Evolutionary conservation across 2,329 filamentous ascomycete species (phyloP), one percentile per base, ranked within the genome.

Genomic region (Penicillium digitatum): DNA sequence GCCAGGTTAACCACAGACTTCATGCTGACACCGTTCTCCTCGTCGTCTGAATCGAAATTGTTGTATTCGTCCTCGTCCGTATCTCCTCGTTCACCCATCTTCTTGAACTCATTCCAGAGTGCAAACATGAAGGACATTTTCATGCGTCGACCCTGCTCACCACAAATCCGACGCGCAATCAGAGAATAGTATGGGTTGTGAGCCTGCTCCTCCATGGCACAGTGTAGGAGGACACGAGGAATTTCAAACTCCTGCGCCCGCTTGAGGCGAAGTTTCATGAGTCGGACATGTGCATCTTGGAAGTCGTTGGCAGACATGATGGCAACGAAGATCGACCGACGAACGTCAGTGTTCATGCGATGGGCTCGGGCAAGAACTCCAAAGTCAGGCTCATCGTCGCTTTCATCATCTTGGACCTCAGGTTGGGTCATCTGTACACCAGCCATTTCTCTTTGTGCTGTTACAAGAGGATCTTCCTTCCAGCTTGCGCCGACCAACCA

Each of bases 401-500:
- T 69, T 39, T 72, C 67, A 16, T 70, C 61, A 8, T 59, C 62
- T 20, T 53, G 48, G 26, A 34, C 52, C 40, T 61, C 42, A 32
- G 54, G 47, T 12, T 58, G 50, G 18, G 46, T 54, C 9, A 34
- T 40, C 8, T 63, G 61, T 1, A 63, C 48, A 35, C 39, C 50
- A 8, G 63, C 60, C 18, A 74, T 58, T 51, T 74, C 71, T 50
- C 71, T 65, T 18, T 69, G 66, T 5, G 71, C 71, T 29, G 67
- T 63, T 14, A 71, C 66, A 1, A 77, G 69, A 18, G 71, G 70
- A 40, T 76, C 70, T 54, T 76, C 73, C 38, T 78, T 79, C 84
- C 93, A 96, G 72, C 91, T 96, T n/a, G 94, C 93, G 48, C 94
- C 94, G 5, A 97, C 89, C 20, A 97, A 83, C 94, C 94, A 99